phyloP scores from a whole-genome alignment of 192 early-diverging fungal genomes.

The Allomyces javanicus region DNA sequence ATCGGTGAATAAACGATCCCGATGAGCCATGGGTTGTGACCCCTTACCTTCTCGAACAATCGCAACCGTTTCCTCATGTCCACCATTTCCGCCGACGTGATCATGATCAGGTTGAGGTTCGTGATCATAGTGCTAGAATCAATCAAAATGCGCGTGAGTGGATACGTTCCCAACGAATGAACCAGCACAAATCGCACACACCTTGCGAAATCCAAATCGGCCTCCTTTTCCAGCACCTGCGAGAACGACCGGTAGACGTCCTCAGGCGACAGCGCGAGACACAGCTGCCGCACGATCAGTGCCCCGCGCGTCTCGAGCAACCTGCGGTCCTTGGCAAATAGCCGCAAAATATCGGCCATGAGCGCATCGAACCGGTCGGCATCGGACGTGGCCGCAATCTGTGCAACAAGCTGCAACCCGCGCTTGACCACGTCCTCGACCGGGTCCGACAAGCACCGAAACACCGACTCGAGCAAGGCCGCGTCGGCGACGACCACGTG shows the following conservation, averaged over 20 bases:
- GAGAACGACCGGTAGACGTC: conserved; percentile 74
- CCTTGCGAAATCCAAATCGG: conserved; percentile 5
- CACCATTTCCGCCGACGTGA: conserved; percentile 79
- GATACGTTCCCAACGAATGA: background rate
- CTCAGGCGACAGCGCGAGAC: conserved; percentile 74
- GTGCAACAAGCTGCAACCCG: conserved; percentile 82
- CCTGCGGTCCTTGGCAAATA: conserved; percentile 75
- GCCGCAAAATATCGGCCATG: conserved; percentile 66
- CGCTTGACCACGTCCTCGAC: conserved; percentile 88
- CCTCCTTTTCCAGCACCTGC: conserved; percentile 65
- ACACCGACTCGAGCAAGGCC: conserved; percentile 61
- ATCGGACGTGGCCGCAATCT: conserved; percentile 71
- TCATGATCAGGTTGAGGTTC: conserved; percentile 86
- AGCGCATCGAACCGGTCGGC: conserved; percentile 51
- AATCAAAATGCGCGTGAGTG: background rate
- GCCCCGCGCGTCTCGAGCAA: conserved; percentile 76
- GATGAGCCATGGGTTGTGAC: no score
- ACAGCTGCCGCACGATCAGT: conserved; percentile 84
- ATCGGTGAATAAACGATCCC: no score
- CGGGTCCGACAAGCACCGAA: conserved; percentile 79
- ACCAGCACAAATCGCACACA: conserved; percentile 5
- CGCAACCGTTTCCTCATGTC: conserved; percentile 52
- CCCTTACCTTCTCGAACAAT: background rate
- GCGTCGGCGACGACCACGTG: conserved; percentile 54
- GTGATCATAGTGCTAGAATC: conserved; percentile 76